Percentiles rank a stretch among this genome's conserved stretches.
Conservation (phyloP, 768 basidiomycete species). For the Daedaleopsis nitida region DNA sequence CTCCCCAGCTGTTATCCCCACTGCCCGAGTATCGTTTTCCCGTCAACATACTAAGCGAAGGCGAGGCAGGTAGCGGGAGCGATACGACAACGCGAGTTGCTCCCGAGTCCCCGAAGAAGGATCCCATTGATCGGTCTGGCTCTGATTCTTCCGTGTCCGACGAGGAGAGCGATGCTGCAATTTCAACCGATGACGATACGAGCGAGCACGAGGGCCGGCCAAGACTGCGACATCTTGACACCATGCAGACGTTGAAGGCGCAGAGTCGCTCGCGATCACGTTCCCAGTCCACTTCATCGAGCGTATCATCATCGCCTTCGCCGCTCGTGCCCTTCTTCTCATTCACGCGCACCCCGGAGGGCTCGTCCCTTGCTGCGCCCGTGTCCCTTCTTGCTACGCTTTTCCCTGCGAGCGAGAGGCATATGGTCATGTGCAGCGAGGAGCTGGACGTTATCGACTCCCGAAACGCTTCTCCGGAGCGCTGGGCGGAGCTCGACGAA, state of each 20-base stretch:
- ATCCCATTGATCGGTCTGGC: conserved; percentile 10
- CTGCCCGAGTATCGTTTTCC: conserved; percentile 13
- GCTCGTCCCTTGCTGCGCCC: conserved; percentile 76
- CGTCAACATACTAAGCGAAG: conserved; percentile 10
- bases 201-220: conserved; percentile 5
- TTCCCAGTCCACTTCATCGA: conserved; percentile 16
- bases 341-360: conserved; percentile 76
- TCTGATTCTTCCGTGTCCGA: conserved; percentile 20
- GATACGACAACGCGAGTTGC: conserved; percentile 28
- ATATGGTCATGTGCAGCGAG: conserved; percentile 74
- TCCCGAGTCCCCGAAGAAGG: conserved; percentile 25
- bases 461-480: conserved; percentile 24
- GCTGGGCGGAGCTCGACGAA: conserved; percentile 20
- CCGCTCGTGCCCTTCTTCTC: conserved; percentile 72
- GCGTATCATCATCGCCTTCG: conserved; percentile 7
- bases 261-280: conserved; percentile 14
- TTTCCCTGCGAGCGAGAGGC: conserved; percentile 70
- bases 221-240: conserved; percentile 8
- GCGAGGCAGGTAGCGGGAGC: conserved; percentile 24
- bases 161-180: conserved; percentile 8
- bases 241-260: conserved; percentile 1
- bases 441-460: conserved; percentile 64
- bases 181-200: conserved; percentile 8
- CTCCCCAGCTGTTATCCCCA: conserved; percentile 6
- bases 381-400: conserved; percentile 64